phyloP scores from a whole-genome alignment of 2,329 filamentous ascomycete species.

The Sporothrix sp. region DNA sequence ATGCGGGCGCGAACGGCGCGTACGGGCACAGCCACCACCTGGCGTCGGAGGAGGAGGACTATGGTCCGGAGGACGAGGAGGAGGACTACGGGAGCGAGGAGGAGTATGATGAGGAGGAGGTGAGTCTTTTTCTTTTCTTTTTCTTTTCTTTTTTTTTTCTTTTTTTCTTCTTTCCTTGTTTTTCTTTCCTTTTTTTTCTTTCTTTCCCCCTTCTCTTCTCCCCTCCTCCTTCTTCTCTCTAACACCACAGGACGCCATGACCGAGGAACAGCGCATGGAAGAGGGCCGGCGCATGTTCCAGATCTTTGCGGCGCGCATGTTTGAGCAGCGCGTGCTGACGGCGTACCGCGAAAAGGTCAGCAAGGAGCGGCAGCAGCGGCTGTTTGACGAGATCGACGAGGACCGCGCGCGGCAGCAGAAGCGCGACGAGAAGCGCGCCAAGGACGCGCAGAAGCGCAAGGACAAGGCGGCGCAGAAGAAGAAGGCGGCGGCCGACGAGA shows the following conservation, averaged over 20 bases:
- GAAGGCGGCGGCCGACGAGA: conserved; percentile 81
- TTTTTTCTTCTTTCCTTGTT: neutral
- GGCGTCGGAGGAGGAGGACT: conserved; percentile 51
- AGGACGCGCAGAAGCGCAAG: conserved; percentile 90
- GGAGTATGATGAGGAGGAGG: conserved; percentile 73
- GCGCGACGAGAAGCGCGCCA: conserved; percentile 84
- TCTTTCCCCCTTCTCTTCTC: neutral
- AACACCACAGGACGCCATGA: conserved; percentile 70
- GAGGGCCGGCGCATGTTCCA: conserved; percentile 98
- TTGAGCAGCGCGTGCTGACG: conserved; percentile 90
- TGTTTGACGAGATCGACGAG: conserved; percentile 84
- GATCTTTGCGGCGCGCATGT: conserved; percentile 98
- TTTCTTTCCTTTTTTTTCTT: neutral
- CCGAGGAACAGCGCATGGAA: conserved; percentile 97
- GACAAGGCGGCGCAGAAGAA: conserved; percentile 88
- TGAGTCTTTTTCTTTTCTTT: conserved; percentile 23
- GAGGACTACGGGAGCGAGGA: conserved; percentile 56
- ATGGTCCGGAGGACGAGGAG: conserved; percentile 38
- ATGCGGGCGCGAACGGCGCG: conserved; percentile 47
- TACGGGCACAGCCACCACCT: conserved; percentile 58
- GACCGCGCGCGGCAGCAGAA: conserved; percentile 67
- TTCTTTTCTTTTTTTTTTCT: neutral
- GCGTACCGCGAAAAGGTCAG: conserved; percentile 98
- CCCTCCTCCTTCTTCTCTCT: too few relatives aligned
- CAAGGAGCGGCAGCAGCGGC: conserved; percentile 78